Conservation (phyloP, 2,329 filamentous ascomycete genomes). For the Bipolaris gigantea region DNA sequence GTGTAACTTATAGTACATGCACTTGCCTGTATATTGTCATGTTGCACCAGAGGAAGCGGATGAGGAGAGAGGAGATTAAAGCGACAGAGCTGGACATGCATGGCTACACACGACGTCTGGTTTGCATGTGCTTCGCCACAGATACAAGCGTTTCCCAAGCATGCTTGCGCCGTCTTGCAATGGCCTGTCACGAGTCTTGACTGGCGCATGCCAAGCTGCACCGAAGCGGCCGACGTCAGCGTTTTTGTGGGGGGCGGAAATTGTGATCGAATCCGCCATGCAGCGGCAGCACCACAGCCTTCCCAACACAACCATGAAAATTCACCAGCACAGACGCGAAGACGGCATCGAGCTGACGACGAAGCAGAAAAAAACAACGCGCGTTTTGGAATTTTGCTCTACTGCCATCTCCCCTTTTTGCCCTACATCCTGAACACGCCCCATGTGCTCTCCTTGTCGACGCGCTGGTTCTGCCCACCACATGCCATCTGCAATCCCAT, state of each 20-base stretch:
- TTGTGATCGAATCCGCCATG: constrained; percentile 2
- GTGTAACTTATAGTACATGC: too few relatives aligned
- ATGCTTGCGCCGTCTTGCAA: constrained; percentile 14
- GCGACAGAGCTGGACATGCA: neutral
- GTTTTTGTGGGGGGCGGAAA: constrained; percentile 13
- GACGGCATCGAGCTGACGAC: neutral
- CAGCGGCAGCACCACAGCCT: constrained; percentile 1
- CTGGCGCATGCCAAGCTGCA: constrained; percentile 14
- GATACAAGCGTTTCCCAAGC: constrained; percentile 20
- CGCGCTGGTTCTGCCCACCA: constrained; percentile 42
- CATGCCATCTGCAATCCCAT: constrained; percentile 53
- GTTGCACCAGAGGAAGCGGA: neutral
- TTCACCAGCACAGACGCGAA: neutral
- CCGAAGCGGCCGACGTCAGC: neutral
- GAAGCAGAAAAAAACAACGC: constrained; percentile 3
- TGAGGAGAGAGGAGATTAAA: neutral
- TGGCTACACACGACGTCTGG: neutral
- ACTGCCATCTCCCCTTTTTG: neutral
- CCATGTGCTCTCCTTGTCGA: constrained; percentile 42
- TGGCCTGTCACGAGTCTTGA: constrained; percentile 6
- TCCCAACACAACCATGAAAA: neutral
- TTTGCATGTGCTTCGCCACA: neutral
- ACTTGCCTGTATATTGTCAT: too few relatives aligned
- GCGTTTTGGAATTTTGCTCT: constrained; percentile 1
- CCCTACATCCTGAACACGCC: constrained; percentile 48